A percentile compares a stretch with the other conserved stretches of the same genome.
Evolutionary conservation across 2,329 filamentous ascomycete species (phyloP).

Genomic region (Chaetoscypha palmicola): DNA sequence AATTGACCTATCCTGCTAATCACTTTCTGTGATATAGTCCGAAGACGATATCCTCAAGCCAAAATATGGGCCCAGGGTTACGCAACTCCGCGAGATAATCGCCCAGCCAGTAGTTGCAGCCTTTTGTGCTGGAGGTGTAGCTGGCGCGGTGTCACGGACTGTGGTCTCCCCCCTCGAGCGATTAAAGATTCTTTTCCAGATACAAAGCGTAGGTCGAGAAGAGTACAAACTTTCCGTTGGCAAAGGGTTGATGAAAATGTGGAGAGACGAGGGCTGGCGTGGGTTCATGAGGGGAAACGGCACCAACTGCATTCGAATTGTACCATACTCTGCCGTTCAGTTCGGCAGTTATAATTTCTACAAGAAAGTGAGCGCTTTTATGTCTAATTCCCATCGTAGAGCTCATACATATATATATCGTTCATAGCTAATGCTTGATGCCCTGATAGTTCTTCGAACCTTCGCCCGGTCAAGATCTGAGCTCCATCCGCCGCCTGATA

Average conservation of each 20-base stretch:
- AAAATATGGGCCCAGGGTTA: slow-evolving; percentile 27
- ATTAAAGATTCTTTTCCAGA: slow-evolving; percentile 94
- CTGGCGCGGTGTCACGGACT: slow-evolving; percentile 93
- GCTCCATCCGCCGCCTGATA: slow-evolving; percentile 67
- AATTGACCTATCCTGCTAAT: slow-evolving; percentile 9
- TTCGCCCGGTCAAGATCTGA: slow-evolving; percentile 65
- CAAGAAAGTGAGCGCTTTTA: slow-evolving; percentile 61
- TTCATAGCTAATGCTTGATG: neutral
- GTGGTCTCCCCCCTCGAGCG: slow-evolving; percentile 94
- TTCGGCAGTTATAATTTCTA: slow-evolving; percentile 98
- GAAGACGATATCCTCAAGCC: slow-evolving; percentile 24
- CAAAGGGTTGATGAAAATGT: slow-evolving; percentile 90
- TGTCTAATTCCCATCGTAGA: neutral
- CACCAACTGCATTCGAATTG: slow-evolving; percentile 96
- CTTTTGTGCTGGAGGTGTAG: slow-evolving; percentile 89
- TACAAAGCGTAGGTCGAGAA: slow-evolving; percentile 82
- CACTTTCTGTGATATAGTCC: slow-evolving; percentile 14
- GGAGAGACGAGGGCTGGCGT: slow-evolving; percentile 91
- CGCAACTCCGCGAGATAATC: slow-evolving; percentile 41
- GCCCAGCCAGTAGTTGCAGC: slow-evolving; percentile 83
- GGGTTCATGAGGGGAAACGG: slow-evolving; percentile 98
- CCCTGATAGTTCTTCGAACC: slow-evolving; percentile 63
- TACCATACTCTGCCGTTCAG: slow-evolving; percentile 96
- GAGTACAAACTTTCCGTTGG: slow-evolving; percentile 91
- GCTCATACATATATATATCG: neutral